These are phyloP conservation scores for Ploettnerulaceae sp. DNA, from an alignment of 2,329 filamentous ascomycete species.

Conservation along the genomic window DNA sequence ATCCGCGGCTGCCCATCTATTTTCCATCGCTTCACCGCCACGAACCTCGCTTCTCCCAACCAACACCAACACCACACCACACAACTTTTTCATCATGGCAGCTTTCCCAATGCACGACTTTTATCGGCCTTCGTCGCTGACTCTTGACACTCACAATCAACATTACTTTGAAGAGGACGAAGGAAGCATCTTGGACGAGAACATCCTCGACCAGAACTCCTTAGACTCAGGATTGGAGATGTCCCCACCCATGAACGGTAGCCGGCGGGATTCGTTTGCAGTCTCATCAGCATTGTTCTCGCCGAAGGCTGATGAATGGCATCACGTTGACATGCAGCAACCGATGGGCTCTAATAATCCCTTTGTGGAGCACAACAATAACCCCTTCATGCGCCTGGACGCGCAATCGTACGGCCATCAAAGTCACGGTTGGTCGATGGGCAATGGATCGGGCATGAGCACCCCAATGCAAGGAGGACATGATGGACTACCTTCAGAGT, in stretches of 20 bases:
- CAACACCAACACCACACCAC: constrained; percentile 14
- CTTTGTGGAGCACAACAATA: constrained; percentile 52
- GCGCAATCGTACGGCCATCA: constrained; percentile 33
- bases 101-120: constrained; percentile 32
- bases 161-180: constrained; percentile 60
- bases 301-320: constrained; percentile 61
- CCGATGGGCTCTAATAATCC: constrained; percentile 56
- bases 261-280: constrained; percentile 59
- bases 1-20: constrained; percentile 17
- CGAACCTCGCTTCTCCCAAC: constrained; percentile 23
- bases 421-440: constrained; percentile 30
- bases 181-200: constrained; percentile 55
- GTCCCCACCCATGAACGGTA: constrained; percentile 57
- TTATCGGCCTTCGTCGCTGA: constrained; percentile 31
- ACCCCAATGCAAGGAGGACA: constrained; percentile 71
- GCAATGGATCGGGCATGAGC: constrained; percentile 60
- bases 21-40: constrained; percentile 30
- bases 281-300: constrained; percentile 57
- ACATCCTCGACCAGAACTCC: constrained; percentile 53
- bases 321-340: constrained; percentile 52
- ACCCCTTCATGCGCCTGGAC: constrained; percentile 63
- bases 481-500: constrained; percentile 55
- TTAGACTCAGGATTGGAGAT: constrained; percentile 59
- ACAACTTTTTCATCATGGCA: constrained; percentile 28
- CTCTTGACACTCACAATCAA: constrained; percentile 33